Percentiles rank a stretch among this genome's conserved stretches.
These are phyloP conservation scores for Rosa chinensis DNA, from an alignment of 306 rosid species.

Conservation along the genomic window DNA sequence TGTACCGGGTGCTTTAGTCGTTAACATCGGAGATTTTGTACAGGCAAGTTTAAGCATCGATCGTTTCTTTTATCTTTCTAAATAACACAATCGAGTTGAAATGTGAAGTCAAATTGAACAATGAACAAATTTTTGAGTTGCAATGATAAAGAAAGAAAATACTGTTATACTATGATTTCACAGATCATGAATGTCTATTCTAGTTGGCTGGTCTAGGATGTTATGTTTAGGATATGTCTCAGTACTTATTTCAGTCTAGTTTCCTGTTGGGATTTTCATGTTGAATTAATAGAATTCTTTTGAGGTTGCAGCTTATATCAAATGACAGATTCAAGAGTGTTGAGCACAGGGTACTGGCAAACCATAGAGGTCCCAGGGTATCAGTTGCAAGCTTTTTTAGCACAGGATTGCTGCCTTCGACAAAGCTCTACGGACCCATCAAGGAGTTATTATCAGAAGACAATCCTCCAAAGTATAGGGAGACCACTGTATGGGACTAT, in stretches of 20 bases:
- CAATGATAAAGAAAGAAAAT: background rate
- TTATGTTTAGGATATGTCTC: background rate
- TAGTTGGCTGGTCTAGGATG: background rate
- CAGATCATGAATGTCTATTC: background rate
- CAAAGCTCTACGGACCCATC: conserved; percentile 1
- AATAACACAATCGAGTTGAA: background rate
- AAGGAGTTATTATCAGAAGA: conserved; percentile 10
- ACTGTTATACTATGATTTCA: background rate
- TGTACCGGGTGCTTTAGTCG: conserved; percentile 13
- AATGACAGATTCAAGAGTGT: conserved; percentile 48
- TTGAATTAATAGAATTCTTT: background rate
- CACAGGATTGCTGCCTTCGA: background rate
- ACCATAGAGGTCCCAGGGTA: conserved; percentile 13
- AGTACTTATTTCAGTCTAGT: background rate
- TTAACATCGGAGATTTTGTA: conserved; percentile 17
- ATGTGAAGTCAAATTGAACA: no score
- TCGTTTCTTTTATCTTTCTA: background rate
- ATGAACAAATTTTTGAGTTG: no score
- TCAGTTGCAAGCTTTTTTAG: background rate
- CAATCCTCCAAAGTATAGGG: conserved; percentile 8
- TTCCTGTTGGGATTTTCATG: background rate
- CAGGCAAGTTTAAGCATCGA: conserved; percentile 11
- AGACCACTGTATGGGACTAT: background rate
- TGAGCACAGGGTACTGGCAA: conserved; percentile 36
- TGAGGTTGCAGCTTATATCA: conserved; percentile 16